phyloP scores from a whole-genome alignment of 1,284 basidiomycete genomes.

The Leccinum glutinopallens region DNA sequence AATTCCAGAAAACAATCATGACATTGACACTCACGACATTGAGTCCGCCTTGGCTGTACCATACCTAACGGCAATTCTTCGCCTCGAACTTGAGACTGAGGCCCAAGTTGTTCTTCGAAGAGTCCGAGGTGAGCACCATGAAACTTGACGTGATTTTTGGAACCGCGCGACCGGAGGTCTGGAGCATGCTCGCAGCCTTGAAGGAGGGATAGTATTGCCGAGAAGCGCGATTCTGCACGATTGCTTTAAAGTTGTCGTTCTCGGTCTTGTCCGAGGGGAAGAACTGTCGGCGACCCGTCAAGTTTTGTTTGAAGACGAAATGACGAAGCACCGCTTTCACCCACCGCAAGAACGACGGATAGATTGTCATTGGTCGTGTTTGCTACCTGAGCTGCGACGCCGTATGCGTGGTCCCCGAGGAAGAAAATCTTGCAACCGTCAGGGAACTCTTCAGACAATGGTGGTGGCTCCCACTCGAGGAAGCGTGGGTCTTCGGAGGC shows the following conservation, averaged over 20 bases:
- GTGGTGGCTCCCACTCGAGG: slow-evolving; percentile 80
- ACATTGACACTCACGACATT: too few species aligned
- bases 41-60: too few species aligned
- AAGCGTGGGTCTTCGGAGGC: slow-evolving; percentile 88
- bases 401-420: slow-evolving; percentile 91
- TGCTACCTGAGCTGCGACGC: slow-evolving; percentile 90
- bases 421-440: slow-evolving; percentile 92
- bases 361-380: slow-evolving; percentile 67
- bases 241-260: slow-evolving; percentile 70
- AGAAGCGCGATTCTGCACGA: slow-evolving; percentile 59
- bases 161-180: slow-evolving; percentile 74
- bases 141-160: slow-evolving; percentile 93
- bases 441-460: slow-evolving; percentile 88
- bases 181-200: slow-evolving; percentile 69
- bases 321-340: slow-evolving; percentile 31
- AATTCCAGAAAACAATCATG: too few species aligned
- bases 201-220: slow-evolving; percentile 78
- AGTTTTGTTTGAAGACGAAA: slow-evolving; percentile 10
- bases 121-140: slow-evolving; percentile 77
- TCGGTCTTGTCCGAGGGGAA: slow-evolving; percentile 82
- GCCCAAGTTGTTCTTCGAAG: slow-evolving; percentile 88
- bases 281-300: slow-evolving; percentile 54
- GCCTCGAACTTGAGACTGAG: slow-evolving; percentile 96
- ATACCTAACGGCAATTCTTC: slow-evolving; percentile 47
- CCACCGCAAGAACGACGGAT: slow-evolving; percentile 80